Conservation (phyloP, 495 filamentous ascomycete species). For the Recurvomyces mirabilis region DNA sequence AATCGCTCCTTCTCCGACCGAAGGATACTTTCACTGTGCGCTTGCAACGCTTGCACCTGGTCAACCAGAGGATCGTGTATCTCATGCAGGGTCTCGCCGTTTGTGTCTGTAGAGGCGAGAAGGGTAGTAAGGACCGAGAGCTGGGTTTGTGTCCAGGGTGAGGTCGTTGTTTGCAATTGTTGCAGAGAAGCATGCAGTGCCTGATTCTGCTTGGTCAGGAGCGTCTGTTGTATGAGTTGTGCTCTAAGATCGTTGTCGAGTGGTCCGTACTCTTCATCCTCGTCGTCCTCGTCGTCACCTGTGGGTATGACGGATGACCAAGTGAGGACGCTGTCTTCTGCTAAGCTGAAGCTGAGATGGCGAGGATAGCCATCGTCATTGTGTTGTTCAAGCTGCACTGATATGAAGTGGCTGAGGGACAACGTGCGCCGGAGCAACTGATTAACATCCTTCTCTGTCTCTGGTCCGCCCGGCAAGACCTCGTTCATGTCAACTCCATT, state of each 20-base stretch:
- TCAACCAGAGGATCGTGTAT: constrained; percentile 58
- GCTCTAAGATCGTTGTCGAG: constrained; percentile 6
- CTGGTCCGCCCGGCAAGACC: constrained; percentile 20
- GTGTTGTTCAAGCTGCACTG: constrained; percentile 29
- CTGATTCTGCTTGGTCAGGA: constrained; percentile 47
- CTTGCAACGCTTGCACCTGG: constrained; percentile 51
- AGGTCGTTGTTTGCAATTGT: constrained; percentile 40
- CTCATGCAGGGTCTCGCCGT: constrained; percentile 47
- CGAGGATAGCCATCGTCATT: constrained; percentile 56
- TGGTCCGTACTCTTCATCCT: constrained; percentile 18
- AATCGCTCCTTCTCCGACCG: constrained; percentile 53
- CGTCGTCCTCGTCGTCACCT: constrained; percentile 28
- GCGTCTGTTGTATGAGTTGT: constrained; percentile 36
- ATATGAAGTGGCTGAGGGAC: constrained; percentile 35
- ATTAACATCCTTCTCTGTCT: constrained; percentile 18
- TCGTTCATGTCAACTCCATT: constrained; percentile 26
- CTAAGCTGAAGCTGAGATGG: constrained; percentile 75
- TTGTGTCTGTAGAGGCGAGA: constrained; percentile 46
- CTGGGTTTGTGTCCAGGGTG: constrained; percentile 21
- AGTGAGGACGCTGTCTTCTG: constrained; percentile 73
- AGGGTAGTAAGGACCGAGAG: constrained; percentile 52
- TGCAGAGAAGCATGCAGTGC: constrained; percentile 51
- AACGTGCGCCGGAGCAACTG: constrained; percentile 32
- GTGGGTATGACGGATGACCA: constrained; percentile 47
- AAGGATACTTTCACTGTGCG: constrained; percentile 54